Percentiles rank a stretch among this genome's conserved stretches.
Evolutionary conservation across 768 basidiomycete species (phyloP).

Genomic region (Rickenella mellea): DNA sequence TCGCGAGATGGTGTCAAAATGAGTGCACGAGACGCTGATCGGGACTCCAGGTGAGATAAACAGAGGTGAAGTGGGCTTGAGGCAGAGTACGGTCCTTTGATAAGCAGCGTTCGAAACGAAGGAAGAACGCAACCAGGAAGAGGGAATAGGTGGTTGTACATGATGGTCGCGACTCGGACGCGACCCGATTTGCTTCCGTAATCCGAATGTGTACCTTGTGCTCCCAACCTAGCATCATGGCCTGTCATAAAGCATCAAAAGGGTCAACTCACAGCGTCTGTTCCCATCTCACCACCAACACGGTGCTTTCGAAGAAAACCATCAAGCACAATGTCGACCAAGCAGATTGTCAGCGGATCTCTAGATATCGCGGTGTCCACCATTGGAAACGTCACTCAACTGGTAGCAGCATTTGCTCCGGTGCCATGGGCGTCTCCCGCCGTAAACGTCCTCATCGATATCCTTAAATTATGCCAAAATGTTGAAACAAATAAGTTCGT

Average conservation of each 20-base stretch:
- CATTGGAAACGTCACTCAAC: neutral
- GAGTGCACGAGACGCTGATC: conserved; percentile 26
- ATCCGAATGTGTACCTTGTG: neutral
- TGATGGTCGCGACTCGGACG: neutral
- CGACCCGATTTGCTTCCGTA: neutral
- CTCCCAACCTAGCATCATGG: too few species aligned
- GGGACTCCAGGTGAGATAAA: conserved; percentile 35
- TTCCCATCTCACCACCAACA: too few species aligned
- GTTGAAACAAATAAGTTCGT: neutral
- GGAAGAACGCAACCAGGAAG: conserved; percentile 39
- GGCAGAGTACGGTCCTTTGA: conserved; percentile 53
- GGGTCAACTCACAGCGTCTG: too few species aligned
- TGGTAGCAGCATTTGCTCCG: neutral
- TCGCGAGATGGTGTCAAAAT: conserved; percentile 46
- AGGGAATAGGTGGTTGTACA: conserved; percentile 24
- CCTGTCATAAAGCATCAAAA: too few species aligned
- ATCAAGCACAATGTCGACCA: too few species aligned
- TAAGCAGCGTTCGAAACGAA: conserved; percentile 44
- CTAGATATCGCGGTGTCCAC: too few species aligned
- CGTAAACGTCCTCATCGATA: neutral
- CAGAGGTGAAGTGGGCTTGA: conserved; percentile 65
- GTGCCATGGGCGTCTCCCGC: neutral
- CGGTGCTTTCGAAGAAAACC: too few species aligned
- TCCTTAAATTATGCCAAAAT: neutral
- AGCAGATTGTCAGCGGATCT: too few species aligned